Evolutionary conservation across 1,284 basidiomycete genomes (phyloP).

Genomic region (Ustilago trichophora): DNA sequence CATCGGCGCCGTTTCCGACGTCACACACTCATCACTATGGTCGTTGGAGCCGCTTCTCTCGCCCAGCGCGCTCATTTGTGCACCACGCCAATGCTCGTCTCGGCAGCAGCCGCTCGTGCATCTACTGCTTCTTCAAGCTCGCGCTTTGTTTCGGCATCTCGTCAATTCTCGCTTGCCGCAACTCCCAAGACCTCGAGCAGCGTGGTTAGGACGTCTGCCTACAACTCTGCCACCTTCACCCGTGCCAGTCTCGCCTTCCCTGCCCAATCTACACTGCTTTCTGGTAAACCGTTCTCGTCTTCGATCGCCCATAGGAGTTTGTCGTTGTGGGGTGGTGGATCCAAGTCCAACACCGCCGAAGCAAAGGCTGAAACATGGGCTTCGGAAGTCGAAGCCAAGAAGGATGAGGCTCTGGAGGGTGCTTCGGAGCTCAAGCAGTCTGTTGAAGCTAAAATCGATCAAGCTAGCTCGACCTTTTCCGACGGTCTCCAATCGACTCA

Average conservation of each 20-base stretch:
- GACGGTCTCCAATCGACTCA: conserved; percentile 8
- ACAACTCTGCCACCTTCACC: conserved; percentile 15
- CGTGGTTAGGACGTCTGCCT: conserved; percentile 13
- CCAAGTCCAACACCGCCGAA: conserved; percentile 2
- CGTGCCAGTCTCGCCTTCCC: conserved; percentile 13
- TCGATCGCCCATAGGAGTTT: conserved; percentile 14
- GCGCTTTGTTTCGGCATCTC: background rate
- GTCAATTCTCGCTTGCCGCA: conserved; percentile 6
- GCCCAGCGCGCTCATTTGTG: conserved; percentile 21
- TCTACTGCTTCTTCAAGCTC: conserved; percentile 1
- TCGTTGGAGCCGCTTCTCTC: conserved; percentile 22
- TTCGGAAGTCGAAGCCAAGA: conserved; percentile 14
- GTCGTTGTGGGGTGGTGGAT: conserved; percentile 19
- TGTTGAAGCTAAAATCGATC: background rate
- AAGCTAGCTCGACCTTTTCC: conserved; percentile 8
- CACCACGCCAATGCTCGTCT: conserved; percentile 18
- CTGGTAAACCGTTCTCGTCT: conserved; percentile 23
- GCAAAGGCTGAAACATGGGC: conserved; percentile 1
- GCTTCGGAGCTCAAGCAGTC: conserved; percentile 15
- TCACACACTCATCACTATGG: conserved; percentile 17
- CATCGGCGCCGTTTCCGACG: background rate
- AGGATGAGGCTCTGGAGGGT: conserved; percentile 7
- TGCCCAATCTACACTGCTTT: conserved; percentile 16
- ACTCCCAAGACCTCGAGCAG: conserved; percentile 2
- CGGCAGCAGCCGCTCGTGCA: conserved; percentile 6